Base-by-base conservation (phyloP, 176 grass and related monocot species). In the Aegilops bicornis region DNA sequence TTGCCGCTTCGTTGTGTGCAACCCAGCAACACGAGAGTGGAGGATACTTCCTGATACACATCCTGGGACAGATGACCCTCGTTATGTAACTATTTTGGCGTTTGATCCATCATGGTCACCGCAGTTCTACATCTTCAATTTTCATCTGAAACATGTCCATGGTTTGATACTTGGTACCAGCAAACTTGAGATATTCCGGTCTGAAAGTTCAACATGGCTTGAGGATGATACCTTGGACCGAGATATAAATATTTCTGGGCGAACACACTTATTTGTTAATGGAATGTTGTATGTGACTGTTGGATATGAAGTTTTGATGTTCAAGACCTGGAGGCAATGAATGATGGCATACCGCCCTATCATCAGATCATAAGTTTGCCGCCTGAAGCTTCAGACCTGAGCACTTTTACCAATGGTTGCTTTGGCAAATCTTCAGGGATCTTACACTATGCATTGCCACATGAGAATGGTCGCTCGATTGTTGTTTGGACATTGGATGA, bases 91-190 rank as follows among this genome's bases (percentile, higher is more conserved):
- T 43, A 70, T 43, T 12, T 79, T 92, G 58, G 76, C 65, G n/a
- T 86, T 82, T 5, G 52, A 13, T 85, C 91, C 91, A 31, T 69
- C 72, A 64, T 8, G 23, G 17, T 90, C 88, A 11, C 76, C 17
- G 3, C 60, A 90, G 22, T 93, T 93, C 30, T 79, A 72, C 27
- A 76, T 93, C 85, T 65, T 90, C 71, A 36, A 76, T 72, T 60
- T 85, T 85, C 75, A 17, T 74, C 40, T 74, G 40, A 2, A 74
- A 40, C 71, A 48, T 74, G 6, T 4, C 71, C 71, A 2, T 1
- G 39, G 40, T 47, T 74, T 48, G 39, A 74, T 74, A 74, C 12
- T 74, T 73, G 70, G 70, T 27, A 73, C 36, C 64, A 72, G 36
- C 69, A 40, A 72, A 72, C 69, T 42, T 72, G 69, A 72, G 36